Conservation (phyloP, 805 yeast genomes). For the Yamadazyma kitorensis region DNA sequence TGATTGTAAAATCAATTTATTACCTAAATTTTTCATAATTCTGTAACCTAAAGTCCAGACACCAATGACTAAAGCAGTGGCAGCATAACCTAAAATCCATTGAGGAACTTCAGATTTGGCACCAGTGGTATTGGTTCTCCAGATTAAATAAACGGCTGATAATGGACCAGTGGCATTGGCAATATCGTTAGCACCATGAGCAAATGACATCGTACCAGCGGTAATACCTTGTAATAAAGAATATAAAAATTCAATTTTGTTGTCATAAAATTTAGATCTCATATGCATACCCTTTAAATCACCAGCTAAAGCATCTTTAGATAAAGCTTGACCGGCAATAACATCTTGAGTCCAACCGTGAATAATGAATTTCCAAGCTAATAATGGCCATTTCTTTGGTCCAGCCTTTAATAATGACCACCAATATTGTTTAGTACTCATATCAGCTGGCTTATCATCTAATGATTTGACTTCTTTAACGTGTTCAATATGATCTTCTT, state of each 20-base stretch:
- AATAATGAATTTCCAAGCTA: constrained; percentile 44
- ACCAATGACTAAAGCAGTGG: constrained; percentile 64
- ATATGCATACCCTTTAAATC: constrained; percentile 51
- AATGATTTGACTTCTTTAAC: constrained; percentile 5
- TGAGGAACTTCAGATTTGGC: constrained; percentile 59
- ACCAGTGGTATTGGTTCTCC: constrained; percentile 49
- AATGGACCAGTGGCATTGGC: constrained; percentile 78
- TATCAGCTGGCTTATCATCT: constrained; percentile 10
- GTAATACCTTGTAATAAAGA: constrained; percentile 69
- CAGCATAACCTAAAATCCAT: constrained; percentile 71
- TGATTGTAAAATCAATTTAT: constrained; percentile 69
- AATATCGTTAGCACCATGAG: constrained; percentile 80
- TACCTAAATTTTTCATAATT: constrained; percentile 69
- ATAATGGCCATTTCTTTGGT: constrained; percentile 54
- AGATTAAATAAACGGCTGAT: constrained; percentile 59
- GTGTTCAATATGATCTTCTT: constrained; percentile 7
- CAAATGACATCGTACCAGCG: constrained; percentile 77
- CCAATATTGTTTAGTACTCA: constrained; percentile 41
- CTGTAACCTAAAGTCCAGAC: constrained; percentile 70
- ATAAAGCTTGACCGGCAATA: constrained; percentile 43
- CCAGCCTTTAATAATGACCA: constrained; percentile 37
- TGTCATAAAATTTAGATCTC: constrained; percentile 64
- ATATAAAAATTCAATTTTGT: constrained; percentile 65
- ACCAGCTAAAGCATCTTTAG: constrained; percentile 41
- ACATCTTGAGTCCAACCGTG: constrained; percentile 70